Conservation (phyloP, 371 early-diverging fungal species). For the Zopfochytrium polystomum region DNA sequence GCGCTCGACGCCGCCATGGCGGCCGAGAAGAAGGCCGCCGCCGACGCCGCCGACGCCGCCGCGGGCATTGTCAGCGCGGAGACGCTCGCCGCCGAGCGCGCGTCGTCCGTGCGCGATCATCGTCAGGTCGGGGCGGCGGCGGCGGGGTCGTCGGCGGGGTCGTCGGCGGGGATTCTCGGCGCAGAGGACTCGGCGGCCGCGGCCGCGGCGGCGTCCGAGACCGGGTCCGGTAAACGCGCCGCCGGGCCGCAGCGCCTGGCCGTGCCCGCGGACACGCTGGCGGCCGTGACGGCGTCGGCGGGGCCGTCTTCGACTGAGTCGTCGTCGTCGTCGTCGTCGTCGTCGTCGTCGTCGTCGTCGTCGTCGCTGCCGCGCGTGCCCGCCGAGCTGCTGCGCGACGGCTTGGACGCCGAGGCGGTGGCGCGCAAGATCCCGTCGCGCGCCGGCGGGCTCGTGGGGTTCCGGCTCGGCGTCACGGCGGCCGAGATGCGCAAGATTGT, state of each 20-base stretch:
- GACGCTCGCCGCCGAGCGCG: too few relatives aligned
- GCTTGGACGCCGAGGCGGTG: too few relatives aligned
- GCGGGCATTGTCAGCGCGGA: neutral
- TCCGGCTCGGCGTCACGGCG: conserved; percentile 33
- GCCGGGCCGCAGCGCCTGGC: neutral
- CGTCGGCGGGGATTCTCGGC: neutral
- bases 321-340: too few relatives aligned
- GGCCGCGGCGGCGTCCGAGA: too few relatives aligned
- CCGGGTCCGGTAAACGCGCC: conserved; percentile 1
- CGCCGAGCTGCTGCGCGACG: too few relatives aligned
- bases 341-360: too few relatives aligned
- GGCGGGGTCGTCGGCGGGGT: neutral
- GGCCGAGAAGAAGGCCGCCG: neutral
- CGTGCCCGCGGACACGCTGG: too few relatives aligned
- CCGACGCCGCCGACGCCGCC: neutral
- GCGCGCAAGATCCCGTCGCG: too few relatives aligned
- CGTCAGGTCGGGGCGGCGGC: neutral
- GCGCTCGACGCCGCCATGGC: neutral
- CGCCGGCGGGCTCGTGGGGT: conserved; percentile 39
- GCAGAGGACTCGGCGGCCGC: conserved; percentile 3
- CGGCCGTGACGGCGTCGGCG: too few relatives aligned
- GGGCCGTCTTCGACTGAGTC: too few relatives aligned
- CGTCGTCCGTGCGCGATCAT: too few relatives aligned
- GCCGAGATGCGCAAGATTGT: conserved; percentile 37
- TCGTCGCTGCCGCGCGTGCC: too few relatives aligned